Base-by-base conservation (phyloP, 345 rosid species). In the Brassica carinata region DNA sequence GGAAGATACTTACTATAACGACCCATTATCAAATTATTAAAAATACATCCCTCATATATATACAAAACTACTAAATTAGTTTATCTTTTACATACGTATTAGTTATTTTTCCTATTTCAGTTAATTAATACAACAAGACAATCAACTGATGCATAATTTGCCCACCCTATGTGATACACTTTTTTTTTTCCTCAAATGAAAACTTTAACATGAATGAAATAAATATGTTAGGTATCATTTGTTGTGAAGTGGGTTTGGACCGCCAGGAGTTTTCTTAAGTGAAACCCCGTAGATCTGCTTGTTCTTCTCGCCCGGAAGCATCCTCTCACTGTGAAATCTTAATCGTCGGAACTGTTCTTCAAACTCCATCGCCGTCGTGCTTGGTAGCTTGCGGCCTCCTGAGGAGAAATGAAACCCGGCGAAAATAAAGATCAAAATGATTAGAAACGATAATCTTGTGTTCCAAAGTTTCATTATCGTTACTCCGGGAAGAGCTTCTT, bases 241-340 rank as follows among this genome's bases (percentile, higher is more conserved):
- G 72, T 75, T 75, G 69, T 81, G 83, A 75, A 81, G 83, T 0
- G 83, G 83, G n/a, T 81, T 81, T 18, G 83, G 76, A 64, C 83
- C 83, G 0, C 5, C 2, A 15, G 83, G 83, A 65, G 57, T 72
- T 71, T 2, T 13, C 66, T 79, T 81, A 17, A 29, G n/a, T 5
- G 80, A 81, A 29, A 7, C 80, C 55, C 83, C 76, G 2, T 75
- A 75, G 67, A 75, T 64, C 64, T 13, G 68, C 45, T 80, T 71
- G 45, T 75, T 30, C 40, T 71, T 75, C 73, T 69, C 10, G 14
- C 29, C 34, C 63, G 63, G 11, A 48, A 61, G 34, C 40, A 33
- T 45, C 74, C 79, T 79, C 40, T 65, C 73, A 4, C 65, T 63
- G 26, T 31, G 40, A 51, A 45, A 11, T 23, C 65, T 75, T 55